Evolutionary conservation across 345 rosid species (phyloP).

Genomic region (Mangifera indica): DNA sequence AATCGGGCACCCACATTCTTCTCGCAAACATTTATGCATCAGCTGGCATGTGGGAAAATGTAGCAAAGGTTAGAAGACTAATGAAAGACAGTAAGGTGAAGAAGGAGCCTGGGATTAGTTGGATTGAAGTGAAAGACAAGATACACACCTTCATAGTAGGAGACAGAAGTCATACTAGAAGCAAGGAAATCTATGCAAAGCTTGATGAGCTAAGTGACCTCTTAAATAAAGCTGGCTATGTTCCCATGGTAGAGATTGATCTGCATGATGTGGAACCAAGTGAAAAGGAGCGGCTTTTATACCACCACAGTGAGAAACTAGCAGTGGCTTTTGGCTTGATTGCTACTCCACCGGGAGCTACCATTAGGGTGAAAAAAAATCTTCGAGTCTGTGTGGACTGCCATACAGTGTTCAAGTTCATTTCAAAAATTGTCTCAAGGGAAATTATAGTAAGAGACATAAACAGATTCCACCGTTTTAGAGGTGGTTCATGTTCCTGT

Average conservation of each 20-base stretch:
- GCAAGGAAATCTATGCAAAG: constrained; percentile 51
- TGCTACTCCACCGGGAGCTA: constrained; percentile 52
- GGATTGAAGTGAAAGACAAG: constrained; percentile 60
- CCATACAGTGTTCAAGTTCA: constrained; percentile 49
- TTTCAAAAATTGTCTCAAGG: constrained; percentile 49
- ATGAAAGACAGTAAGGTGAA: constrained; percentile 57
- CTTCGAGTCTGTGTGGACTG: constrained; percentile 60
- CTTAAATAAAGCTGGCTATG: constrained; percentile 53
- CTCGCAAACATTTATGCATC: constrained; percentile 61
- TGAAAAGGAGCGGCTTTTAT: constrained; percentile 52
- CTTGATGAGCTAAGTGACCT: constrained; percentile 49
- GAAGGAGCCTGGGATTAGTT: constrained; percentile 64
- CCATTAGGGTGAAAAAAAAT: constrained; percentile 67
- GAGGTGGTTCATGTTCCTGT: constrained; percentile 63
- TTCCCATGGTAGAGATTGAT: constrained; percentile 52
- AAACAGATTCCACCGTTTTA: constrained; percentile 64
- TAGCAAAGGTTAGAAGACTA: constrained; percentile 45
- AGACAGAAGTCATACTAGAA: constrained; percentile 51
- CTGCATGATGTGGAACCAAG: constrained; percentile 54
- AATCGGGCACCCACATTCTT: constrained; percentile 52
- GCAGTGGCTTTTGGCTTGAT: constrained; percentile 70
- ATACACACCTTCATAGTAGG: constrained; percentile 56
- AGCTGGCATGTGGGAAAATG: constrained; percentile 56
- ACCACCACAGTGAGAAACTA: constrained; percentile 61
- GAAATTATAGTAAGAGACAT: constrained; percentile 62